A percentile compares a stretch with the other conserved stretches of the same genome.
These are phyloP conservation scores for Pythium diclinum DNA, from an alignment of 352 stramenopile genomes.

Conservation along the genomic window DNA sequence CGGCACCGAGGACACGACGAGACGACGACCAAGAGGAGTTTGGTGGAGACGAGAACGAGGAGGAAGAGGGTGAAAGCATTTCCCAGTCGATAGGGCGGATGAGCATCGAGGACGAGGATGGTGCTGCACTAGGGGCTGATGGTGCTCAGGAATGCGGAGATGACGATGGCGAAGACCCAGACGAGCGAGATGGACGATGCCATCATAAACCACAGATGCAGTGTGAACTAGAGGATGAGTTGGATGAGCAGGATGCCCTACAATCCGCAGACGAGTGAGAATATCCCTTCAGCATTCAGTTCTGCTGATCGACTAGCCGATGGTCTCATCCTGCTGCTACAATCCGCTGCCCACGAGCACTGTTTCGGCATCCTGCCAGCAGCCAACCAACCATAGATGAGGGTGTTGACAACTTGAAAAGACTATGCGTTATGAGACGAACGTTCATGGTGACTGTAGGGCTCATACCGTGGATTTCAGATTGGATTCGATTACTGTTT, in stretches of 20 bases:
- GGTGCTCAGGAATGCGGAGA: not conserved
- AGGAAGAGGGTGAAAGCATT: not conserved
- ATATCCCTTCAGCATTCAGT: not conserved
- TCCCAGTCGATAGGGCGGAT: not conserved
- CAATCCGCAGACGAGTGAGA: not conserved
- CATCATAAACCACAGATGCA: not conserved
- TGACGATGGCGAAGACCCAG: not conserved
- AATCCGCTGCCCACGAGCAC: no score
- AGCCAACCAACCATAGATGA: no score
- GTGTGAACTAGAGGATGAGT: not conserved
- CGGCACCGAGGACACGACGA: not conserved
- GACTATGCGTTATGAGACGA: no score
- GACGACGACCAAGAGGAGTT: not conserved
- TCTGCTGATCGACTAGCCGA: no score
- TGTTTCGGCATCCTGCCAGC: not conserved
- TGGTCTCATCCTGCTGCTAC: no score
- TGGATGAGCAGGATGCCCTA: not conserved
- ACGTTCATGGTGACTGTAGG: no score
- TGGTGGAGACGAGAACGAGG: not conserved
- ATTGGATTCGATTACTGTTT: not conserved
- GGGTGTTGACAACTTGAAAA: no score
- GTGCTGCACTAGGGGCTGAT: not conserved
- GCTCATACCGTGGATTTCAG: not conserved
- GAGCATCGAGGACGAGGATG: not conserved
- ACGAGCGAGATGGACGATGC: not conserved